Evolutionary conservation across 495 filamentous ascomycete genomes (phyloP).

Genomic region (Annulohypoxylon bovei): DNA sequence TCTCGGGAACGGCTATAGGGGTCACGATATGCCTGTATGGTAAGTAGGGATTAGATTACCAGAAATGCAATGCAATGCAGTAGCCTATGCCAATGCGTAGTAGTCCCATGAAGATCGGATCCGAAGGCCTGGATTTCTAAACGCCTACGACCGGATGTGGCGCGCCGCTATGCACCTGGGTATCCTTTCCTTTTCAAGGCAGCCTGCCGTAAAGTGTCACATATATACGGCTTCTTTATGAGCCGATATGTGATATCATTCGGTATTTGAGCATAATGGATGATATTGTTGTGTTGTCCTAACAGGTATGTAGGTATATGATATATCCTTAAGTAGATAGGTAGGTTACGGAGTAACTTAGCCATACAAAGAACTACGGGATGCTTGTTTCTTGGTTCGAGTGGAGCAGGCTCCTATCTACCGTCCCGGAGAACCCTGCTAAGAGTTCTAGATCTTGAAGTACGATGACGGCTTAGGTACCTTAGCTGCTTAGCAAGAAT

Average conservation of each 20-base stretch:
- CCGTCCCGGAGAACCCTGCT: background rate
- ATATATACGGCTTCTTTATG: background rate
- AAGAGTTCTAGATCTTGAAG: background rate
- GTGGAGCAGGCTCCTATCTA: background rate
- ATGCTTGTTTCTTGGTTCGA: background rate
- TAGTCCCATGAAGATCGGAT: background rate
- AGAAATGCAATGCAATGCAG: background rate
- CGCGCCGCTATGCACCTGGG: background rate
- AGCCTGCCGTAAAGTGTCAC: background rate
- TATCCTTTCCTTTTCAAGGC: background rate
- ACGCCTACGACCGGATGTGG: no score
- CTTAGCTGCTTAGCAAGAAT: no score
- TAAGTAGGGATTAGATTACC: background rate
- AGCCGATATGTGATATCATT: background rate
- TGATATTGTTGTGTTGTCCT: no score
- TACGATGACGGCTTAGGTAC: no score
- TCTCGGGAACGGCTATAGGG: background rate
- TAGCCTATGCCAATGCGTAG: background rate
- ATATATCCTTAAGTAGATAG: no score
- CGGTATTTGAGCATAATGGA: background rate
- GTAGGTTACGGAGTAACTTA: no score
- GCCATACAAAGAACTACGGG: no score
- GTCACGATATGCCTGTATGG: no score
- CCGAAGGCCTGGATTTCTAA: background rate
- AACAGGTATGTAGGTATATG: no score